These are phyloP conservation scores for Sugiyamaella marilandica DNA, from an alignment of 805 yeast genomes.

Conservation along the genomic window DNA sequence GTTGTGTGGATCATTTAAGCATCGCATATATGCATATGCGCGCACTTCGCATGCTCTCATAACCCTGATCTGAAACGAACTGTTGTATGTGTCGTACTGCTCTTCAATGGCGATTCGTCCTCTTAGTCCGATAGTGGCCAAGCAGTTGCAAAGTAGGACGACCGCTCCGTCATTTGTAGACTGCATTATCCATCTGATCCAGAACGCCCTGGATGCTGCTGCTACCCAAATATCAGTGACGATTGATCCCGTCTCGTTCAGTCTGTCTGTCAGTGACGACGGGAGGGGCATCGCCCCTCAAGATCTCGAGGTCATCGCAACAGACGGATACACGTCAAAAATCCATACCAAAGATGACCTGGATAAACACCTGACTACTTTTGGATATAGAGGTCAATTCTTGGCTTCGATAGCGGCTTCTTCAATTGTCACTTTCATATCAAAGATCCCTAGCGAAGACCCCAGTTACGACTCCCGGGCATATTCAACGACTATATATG, in stretches of 20 bases:
- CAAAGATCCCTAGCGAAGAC: slow-evolving; percentile 29
- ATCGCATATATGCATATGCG: no score
- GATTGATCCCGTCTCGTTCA: slow-evolving; percentile 9
- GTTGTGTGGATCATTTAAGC: no score
- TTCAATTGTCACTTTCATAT: slow-evolving; percentile 39
- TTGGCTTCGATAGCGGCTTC: slow-evolving; percentile 41
- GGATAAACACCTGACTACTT: slow-evolving; percentile 5
- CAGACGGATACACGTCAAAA: slow-evolving; percentile 46
- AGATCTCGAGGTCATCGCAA: slow-evolving; percentile 42
- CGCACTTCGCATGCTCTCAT: no score
- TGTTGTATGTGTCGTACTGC: no score
- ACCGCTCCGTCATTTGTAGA: slow-evolving; percentile 8
- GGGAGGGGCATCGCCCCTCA: slow-evolving; percentile 54
- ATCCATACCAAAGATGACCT: slow-evolving; percentile 30
- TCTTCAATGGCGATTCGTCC: neutral
- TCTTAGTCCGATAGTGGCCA: neutral
- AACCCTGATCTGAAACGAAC: no score
- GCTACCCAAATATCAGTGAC: slow-evolving; percentile 14
- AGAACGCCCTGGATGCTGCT: slow-evolving; percentile 21
- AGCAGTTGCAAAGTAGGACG: slow-evolving; percentile 4
- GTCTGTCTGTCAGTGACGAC: slow-evolving; percentile 46
- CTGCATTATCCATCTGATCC: slow-evolving; percentile 16
- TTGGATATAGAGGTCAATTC: slow-evolving; percentile 47
- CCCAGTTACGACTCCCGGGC: neutral
- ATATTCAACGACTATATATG: neutral